These are phyloP conservation scores for Glycine soja DNA, from an alignment of 306 rosid species.

Conservation along the genomic window DNA sequence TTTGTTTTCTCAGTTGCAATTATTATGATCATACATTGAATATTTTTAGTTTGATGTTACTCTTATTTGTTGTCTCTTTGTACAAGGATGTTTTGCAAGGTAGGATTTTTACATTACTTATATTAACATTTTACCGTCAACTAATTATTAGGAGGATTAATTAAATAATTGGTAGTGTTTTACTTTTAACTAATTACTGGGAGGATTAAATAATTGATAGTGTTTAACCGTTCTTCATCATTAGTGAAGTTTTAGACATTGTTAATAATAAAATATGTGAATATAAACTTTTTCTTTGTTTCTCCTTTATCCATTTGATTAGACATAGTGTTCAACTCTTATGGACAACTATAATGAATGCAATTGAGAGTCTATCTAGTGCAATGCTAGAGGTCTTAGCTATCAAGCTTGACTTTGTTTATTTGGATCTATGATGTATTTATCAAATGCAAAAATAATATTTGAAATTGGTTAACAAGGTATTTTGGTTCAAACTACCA, in stretches of 20 bases:
- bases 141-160: no score
- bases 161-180: no score
- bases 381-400: constrained; percentile 21
- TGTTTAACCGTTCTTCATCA: no score
- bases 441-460: constrained; percentile 14
- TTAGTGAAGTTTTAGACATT: no score
- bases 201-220: no score
- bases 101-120: not conserved
- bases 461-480: not conserved
- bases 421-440: not conserved
- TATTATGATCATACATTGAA: not conserved
- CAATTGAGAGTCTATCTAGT: constrained; percentile 4
- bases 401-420: not conserved
- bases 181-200: no score
- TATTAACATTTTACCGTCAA: no score
- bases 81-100: not conserved
- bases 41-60: constrained; percentile 12
- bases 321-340: no score
- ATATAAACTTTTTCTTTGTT: no score
- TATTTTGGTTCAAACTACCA: constrained; percentile 11
- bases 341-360: not conserved
- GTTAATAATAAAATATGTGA: no score
- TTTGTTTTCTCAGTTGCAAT: not conserved
- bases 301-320: no score
- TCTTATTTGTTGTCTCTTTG: not conserved